phyloP scores from a whole-genome alignment of 2,329 filamentous ascomycete genomes.

The Stagonosporopsis tanaceti region DNA sequence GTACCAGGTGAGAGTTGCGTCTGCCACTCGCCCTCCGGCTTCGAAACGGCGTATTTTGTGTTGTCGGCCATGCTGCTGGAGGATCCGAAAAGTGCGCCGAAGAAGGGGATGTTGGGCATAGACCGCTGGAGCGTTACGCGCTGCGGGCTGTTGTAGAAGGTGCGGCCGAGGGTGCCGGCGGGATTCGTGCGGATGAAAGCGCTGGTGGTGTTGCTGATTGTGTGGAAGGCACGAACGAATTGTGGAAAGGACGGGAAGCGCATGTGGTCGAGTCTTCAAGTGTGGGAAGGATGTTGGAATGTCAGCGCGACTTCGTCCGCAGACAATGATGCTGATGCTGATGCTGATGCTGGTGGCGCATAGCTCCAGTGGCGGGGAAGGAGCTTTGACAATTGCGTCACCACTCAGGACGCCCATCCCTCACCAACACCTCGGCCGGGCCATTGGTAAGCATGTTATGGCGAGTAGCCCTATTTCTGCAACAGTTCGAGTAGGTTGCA shows the following conservation, averaged over 20 bases:
- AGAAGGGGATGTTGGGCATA: constrained; percentile 81
- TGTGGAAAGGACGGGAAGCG: constrained; percentile 58
- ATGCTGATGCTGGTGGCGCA: constrained; percentile 32
- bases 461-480: background rate
- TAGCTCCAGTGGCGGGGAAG: constrained; percentile 35
- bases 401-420: constrained; percentile 22
- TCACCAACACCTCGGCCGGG: background rate
- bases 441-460: background rate
- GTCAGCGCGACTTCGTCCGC: background rate
- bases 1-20: constrained; percentile 78
- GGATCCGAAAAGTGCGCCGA: constrained; percentile 77
- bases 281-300: background rate
- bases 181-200: constrained; percentile 42
- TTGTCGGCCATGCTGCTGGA: constrained; percentile 56
- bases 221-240: constrained; percentile 58
- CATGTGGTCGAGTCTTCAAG: constrained; percentile 48
- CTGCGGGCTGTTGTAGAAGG: constrained; percentile 38
- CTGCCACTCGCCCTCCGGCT: constrained; percentile 85
- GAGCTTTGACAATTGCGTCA: constrained; percentile 43
- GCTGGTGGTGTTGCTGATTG: constrained; percentile 55
- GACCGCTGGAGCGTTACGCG: constrained; percentile 52
- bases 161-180: constrained; percentile 48
- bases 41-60: constrained; percentile 82
- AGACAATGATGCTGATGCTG: constrained; percentile 18
- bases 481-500: background rate